A percentile compares a stretch with the other conserved stretches of the same genome.
These are phyloP conservation scores for Leccinum fuscescens DNA, from an alignment of 1,284 basidiomycete species.

Conservation along the genomic window DNA sequence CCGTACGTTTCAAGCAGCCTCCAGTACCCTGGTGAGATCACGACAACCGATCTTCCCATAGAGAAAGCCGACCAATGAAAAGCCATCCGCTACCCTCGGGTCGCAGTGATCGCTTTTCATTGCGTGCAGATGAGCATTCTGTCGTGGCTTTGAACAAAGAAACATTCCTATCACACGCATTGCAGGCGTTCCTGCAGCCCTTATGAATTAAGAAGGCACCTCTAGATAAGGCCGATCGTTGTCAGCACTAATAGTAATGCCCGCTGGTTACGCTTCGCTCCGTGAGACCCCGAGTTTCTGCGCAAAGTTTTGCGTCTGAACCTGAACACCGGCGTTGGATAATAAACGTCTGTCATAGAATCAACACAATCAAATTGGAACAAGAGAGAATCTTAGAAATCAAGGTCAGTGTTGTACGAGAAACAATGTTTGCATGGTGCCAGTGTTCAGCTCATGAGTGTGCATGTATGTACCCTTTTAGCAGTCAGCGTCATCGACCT, in stretches of 20 bases:
- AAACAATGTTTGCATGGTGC: background rate
- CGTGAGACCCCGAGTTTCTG: background rate
- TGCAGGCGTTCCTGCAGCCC: background rate
- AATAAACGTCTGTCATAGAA: background rate
- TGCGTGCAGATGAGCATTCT: background rate
- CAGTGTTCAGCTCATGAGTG: background rate
- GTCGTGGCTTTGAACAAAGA: background rate
- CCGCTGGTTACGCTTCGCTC: background rate
- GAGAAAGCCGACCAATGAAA: background rate
- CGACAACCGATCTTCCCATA: background rate
- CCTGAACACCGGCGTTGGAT: background rate
- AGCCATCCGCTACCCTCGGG: background rate
- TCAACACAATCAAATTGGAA: background rate
- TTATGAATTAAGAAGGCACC: background rate
- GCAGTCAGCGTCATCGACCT: conserved; percentile 10
- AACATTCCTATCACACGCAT: background rate
- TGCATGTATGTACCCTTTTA: background rate
- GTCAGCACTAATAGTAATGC: background rate
- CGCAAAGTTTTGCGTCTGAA: background rate
- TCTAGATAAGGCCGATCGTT: background rate
- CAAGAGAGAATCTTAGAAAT: background rate
- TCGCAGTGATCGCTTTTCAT: background rate
- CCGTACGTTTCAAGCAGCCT: background rate
- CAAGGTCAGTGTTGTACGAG: background rate
- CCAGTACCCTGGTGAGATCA: background rate